phyloP scores from a whole-genome alignment of 345 rosid species.

The Citrus sinensis region DVS_A1.0 CM039163.1:4784501-4785000 shows the following conservation, averaged over 20 bases:
- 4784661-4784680: neutral
- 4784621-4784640: neutral
- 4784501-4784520: too few species aligned
- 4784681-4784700: neutral
- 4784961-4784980: neutral
- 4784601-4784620: neutral
- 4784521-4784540: too few species aligned
- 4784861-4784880: constrained; percentile 7
- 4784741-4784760: neutral
- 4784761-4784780: constrained; percentile 3
- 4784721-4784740: neutral
- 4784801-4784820: constrained; percentile 21
- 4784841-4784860: constrained; percentile 17
- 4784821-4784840: constrained; percentile 20
- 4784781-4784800: constrained; percentile 10
- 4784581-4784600: neutral
- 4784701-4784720: constrained; percentile 1
- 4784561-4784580: neutral
- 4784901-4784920: constrained; percentile 8
- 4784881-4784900: constrained; percentile 3
- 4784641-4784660: constrained; percentile 2
- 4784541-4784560: neutral
- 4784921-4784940: neutral
- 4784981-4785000: neutral
- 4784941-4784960: neutral